Percentiles rank a stretch among this genome's conserved stretches.
These are phyloP conservation scores for Hypoxylon sp. DNA, from an alignment of 2,329 filamentous ascomycete genomes.

Conservation along the genomic window DNA sequence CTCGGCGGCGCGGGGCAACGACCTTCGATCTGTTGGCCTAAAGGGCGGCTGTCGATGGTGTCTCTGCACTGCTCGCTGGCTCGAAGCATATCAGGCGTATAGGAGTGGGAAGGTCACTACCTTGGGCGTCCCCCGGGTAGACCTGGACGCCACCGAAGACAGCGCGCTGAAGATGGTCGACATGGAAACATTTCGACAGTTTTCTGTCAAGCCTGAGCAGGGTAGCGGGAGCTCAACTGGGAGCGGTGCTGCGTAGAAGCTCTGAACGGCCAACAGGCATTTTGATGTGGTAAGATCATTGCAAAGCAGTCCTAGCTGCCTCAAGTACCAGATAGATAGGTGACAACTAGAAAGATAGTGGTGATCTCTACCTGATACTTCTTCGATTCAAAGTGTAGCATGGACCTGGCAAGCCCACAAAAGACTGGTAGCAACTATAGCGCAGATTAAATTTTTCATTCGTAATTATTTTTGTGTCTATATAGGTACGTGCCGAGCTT, in stretches of 20 bases:
- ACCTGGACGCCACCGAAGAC: conserved; percentile 60
- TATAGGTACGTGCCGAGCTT: no score
- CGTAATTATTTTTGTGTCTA: no score
- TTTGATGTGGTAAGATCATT: no score
- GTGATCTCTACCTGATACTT: no score
- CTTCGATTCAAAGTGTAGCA: no score
- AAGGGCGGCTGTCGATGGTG: conserved; percentile 69
- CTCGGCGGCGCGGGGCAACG: conserved; percentile 64
- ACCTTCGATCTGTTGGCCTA: conserved; percentile 62
- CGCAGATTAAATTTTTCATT: no score
- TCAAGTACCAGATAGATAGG: not conserved
- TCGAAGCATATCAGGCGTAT: conserved; percentile 65
- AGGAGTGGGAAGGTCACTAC: conserved; percentile 50
- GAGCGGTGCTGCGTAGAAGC: not conserved
- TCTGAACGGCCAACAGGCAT: not conserved
- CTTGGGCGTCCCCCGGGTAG: conserved; percentile 50
- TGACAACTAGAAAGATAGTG: no score
- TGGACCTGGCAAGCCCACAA: no score
- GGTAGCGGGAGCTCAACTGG: conserved; percentile 3
- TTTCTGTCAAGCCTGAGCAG: conserved; percentile 48
- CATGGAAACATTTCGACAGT: conserved; percentile 58
- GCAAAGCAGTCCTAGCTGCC: not conserved
- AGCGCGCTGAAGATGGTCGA: conserved; percentile 57
- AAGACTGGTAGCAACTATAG: no score
- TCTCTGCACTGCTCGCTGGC: conserved; percentile 66